Base-by-base conservation (phyloP, 345 rosid species). In the Citrus australasica region DNA sequence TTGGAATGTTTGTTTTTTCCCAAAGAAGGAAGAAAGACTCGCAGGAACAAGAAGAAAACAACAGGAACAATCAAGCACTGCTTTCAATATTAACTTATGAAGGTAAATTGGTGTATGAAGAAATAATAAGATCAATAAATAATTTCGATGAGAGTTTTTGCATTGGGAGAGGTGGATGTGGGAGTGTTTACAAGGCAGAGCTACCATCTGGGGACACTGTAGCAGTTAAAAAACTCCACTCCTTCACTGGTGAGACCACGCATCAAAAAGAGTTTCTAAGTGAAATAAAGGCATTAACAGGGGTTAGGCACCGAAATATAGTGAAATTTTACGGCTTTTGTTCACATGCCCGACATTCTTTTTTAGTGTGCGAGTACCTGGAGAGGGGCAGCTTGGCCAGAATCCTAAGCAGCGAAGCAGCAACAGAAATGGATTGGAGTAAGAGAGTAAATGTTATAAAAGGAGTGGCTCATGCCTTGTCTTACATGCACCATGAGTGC, bases 401-500 rank as follows among this genome's bases (percentile, higher is more conserved):
- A 53, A 53, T 53, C 58, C 58, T 73, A 8, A 21, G 28, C 9
- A 60, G 71, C 3, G 69, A 62, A 61, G 64, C 46, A 8, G 62
- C 69, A 33, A 6, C 32, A 48, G 42, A 71, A 55, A 14, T 78
- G 21, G 56, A 71, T 24, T 78, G 80, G 80, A 11, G 11, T 14
- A 77, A 25, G 72, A 71, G 83, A 60, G 14, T 77, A 7, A 73
- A 81, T 24, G 33, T 76, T 28, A 59, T 81, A 2, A 62, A 53
- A 71, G 83, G 80, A 1, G 67, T 81, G 22, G 58, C 58, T 17
- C 58, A 19, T 53, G 21, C 58, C 58, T 53, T 53, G 58, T 53
- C 58, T 16, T 68, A 83, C 40, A 35, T 83, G 81, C 85, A 83
- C 76, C 83, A 83, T 1, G 56, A 76, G 46, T 67, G 80, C 48